Evolutionary conservation across 208 protist genomes (phyloP), one percentile per base, ranked within the genome.

Genomic region (Trypanosoma congolense): DNA sequence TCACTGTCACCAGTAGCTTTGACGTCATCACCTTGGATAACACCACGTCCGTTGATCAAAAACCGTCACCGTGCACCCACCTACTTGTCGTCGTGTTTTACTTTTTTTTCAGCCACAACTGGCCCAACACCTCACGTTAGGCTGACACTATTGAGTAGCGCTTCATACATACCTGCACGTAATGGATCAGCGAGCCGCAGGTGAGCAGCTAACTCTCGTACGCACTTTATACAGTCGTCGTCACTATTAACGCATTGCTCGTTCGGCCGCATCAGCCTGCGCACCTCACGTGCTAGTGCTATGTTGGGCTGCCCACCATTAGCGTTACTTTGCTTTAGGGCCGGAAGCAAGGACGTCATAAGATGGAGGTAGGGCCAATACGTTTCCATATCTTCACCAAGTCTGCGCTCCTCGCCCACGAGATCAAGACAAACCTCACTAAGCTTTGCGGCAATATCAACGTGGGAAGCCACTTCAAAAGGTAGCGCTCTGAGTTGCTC

Each of bases 301-400:
- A 24, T 41, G 16, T 31, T 18, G 9, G 5, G 9, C 42, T 33
- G 33, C 33, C 33, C 9, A 38, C 12, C 33, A 12, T 12, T 38
- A 38, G 12, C 30, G 9, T 30, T 35, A 18, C 35, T 30, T 4
- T 2, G 38, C 6, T 38, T 48, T 4, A 31, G 31, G 26, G 73
- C 61, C 0, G 26, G 30, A 1, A 74, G 40, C 4, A 87, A 51
- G 10, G 56, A 51, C 30, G 64, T 70, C 26, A 83, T 65, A 18
- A 92, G 53, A 50, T 82, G 88, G 42, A 68, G 75, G 51, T 68
- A 64, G 0, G 80, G 75, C 46, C 84, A 65, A 47, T 72, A 83
- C 53, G 62, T 76, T 19, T 77, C 76, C n/a, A 41, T 62, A 2
- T 68, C 70, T 4, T 64, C 65, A 0, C 74, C 70, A 2, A 69